Percentiles rank a stretch among this genome's conserved stretches.
These are phyloP conservation scores for Inga oerstediana DNA, from an alignment of 306 rosid genomes.

Conservation along the genomic window DNA sequence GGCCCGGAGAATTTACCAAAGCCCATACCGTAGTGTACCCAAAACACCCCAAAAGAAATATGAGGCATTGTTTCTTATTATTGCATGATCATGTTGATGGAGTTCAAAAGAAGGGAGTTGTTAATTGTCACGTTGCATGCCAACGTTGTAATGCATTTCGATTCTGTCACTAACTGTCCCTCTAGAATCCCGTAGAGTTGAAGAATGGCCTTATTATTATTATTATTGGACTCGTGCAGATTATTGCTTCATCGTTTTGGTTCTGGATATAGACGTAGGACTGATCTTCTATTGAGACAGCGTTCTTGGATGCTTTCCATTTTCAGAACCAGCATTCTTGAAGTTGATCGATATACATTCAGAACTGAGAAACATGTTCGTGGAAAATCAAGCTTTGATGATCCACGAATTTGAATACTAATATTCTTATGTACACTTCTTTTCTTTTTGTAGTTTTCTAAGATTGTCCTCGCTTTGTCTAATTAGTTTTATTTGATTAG, in stretches of 20 bases:
- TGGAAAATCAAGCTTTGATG: no score
- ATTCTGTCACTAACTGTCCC: slow-evolving; percentile 63
- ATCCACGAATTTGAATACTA: background rate
- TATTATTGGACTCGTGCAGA: background rate
- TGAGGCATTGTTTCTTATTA: no score
- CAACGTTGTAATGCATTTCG: slow-evolving; percentile 68
- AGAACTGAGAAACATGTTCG: slow-evolving; percentile 2
- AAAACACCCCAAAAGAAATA: no score
- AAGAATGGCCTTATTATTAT: no score
- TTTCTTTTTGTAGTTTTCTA: background rate
- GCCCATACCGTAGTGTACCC: no score
- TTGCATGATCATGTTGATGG: slow-evolving; percentile 67
- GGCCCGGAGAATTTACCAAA: no score
- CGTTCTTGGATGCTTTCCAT: slow-evolving; percentile 9
- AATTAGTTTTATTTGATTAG: background rate
- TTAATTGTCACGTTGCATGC: slow-evolving; percentile 65
- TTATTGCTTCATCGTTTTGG: background rate
- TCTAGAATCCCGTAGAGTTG: slow-evolving; percentile 34
- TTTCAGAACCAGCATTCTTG: slow-evolving; percentile 22
- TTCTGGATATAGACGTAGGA: no score
- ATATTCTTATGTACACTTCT: background rate
- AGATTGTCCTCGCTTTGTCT: no score
- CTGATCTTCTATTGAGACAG: background rate
- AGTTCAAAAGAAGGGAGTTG: slow-evolving; percentile 52
- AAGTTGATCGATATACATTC: background rate